phyloP scores from a whole-genome alignment of 108 stramenopile genomes.

The Skeletonema potamos region DNA sequence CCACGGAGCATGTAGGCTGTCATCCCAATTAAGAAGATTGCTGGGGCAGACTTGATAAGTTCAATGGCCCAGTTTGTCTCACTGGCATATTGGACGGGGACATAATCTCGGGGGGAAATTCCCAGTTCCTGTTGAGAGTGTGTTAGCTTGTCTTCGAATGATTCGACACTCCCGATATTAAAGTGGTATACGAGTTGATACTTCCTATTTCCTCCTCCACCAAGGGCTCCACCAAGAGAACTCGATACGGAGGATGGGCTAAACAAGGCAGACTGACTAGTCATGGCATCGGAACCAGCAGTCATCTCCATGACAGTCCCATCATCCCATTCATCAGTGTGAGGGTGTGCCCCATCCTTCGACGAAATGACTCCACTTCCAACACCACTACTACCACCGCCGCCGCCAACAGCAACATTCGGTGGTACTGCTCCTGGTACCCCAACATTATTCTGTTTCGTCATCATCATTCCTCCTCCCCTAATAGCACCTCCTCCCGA shows the following conservation, averaged over 20 bases:
- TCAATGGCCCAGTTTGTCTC: constrained; percentile 87
- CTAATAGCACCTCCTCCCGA: background rate
- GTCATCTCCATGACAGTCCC: constrained; percentile 54
- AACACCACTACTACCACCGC: too few species aligned
- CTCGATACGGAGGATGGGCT: constrained; percentile 9
- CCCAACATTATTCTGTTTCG: background rate
- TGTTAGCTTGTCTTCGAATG: constrained; percentile 95
- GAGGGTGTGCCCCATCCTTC: constrained; percentile 2
- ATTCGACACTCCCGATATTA: constrained; percentile 96
- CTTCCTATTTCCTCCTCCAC: constrained; percentile 6
- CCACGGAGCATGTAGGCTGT: constrained; percentile 79
- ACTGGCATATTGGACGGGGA: constrained; percentile 94
- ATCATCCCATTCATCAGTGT: constrained; percentile 47
- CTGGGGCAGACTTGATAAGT: constrained; percentile 73
- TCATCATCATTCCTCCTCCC: background rate
- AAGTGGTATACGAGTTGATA: constrained; percentile 82
- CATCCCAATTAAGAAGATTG: constrained; percentile 77
- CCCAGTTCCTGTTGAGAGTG: constrained; percentile 87
- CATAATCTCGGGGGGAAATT: constrained; percentile 82
- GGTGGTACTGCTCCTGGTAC: too few species aligned
- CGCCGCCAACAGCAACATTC: too few species aligned
- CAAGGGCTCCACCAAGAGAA: constrained; percentile 4
- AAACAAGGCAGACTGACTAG: background rate
- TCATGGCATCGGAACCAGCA: constrained; percentile 6
- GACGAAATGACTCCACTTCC: background rate